A percentile compares a stretch with the other conserved stretches of the same genome.
Evolutionary conservation across 2,329 filamentous ascomycete genomes (phyloP).

Genomic region (Magnaporthales sp.): DNA sequence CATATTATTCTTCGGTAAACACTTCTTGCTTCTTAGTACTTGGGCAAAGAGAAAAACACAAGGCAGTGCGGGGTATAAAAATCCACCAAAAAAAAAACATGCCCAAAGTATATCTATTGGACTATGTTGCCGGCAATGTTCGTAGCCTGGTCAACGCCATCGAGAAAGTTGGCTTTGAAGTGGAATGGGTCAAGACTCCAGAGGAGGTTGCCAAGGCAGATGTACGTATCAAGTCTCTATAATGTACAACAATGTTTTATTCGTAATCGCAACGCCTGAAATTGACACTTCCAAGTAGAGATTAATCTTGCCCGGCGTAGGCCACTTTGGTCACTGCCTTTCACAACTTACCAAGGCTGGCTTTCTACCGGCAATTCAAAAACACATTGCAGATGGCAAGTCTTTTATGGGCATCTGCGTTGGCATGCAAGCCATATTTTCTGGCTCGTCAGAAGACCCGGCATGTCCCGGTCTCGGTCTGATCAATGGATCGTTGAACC

Average conservation of each 20-base stretch:
- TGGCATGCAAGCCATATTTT: constrained; percentile 82
- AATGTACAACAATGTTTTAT: not conserved
- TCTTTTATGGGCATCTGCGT: constrained; percentile 98
- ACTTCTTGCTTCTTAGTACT: not conserved
- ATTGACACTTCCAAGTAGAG: constrained; percentile 34
- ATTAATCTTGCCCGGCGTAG: constrained; percentile 92
- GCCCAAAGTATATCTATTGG: constrained; percentile 65
- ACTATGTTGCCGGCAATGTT: constrained; percentile 96
- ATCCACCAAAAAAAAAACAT: constrained; percentile 8
- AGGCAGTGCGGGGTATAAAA: not conserved
- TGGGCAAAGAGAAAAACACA: not conserved
- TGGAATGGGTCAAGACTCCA: constrained; percentile 84
- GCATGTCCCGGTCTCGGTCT: constrained; percentile 65
- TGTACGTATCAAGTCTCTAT: constrained; percentile 39
- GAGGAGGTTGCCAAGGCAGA: constrained; percentile 79
- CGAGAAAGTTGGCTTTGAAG: constrained; percentile 85
- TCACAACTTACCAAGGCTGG: constrained; percentile 73
- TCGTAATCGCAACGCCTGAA: not conserved
- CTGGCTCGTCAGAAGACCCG: constrained; percentile 73
- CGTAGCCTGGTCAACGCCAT: constrained; percentile 95
- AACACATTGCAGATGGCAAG: constrained; percentile 83
- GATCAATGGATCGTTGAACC: constrained; percentile 61
- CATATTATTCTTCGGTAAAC: not conserved
- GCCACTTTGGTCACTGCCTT: constrained; percentile 95
- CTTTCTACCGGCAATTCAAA: constrained; percentile 72